Base-by-base conservation (phyloP, 441 rosid genomes). In the Euphorbia celastroides region DNA sequence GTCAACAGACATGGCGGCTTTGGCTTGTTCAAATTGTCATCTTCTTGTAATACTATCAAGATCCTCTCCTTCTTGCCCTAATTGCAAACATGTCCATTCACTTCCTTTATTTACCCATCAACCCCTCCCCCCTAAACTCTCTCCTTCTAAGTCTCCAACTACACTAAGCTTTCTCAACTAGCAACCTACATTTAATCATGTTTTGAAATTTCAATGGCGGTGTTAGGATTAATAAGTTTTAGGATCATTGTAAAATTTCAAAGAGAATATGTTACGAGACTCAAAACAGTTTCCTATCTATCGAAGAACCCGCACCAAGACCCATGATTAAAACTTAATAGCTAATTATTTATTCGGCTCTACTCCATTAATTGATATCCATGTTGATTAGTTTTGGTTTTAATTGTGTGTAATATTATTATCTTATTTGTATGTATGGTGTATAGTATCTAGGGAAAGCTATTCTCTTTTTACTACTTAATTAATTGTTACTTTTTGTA, bases 11-110 rank as follows among this genome's bases (percentile, higher is more conserved):
- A 83, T 76, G 81, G 79, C 78, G 56, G 87, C 87, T 13, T 62
- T 83, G 67, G 81, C 87, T 34, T 83, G 87, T 42, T 50, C 73
- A 60, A 83, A 78, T 64, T 83, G 87, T 27, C 87, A 83, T 75
- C 83, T 83, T 9, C 83, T 83, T 31, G 83, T 83, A 19, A 83
- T 83, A 1, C 78, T 83, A 17, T 79, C 84, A 28, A 80, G 64
- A 73, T 73, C 87, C 4, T 75, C 78, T 28, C 87, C 84, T 50
- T 72, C 81, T 34, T 83, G 87, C 70, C 87, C 87, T 2, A 80
- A 80, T 31, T 83, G 87, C 87, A 75, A 80, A 75, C 77, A 66
- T 65, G 64, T 83, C 31, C 87, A 83, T 80, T 76, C 84, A 17
- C 78, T 80, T 56, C 73, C 83, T 32, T n/a, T 32, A 25, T 38